These are phyloP conservation scores for Fusarium nematophilum DNA, from an alignment of 2,329 filamentous ascomycete genomes.

Conservation along the genomic window DNA sequence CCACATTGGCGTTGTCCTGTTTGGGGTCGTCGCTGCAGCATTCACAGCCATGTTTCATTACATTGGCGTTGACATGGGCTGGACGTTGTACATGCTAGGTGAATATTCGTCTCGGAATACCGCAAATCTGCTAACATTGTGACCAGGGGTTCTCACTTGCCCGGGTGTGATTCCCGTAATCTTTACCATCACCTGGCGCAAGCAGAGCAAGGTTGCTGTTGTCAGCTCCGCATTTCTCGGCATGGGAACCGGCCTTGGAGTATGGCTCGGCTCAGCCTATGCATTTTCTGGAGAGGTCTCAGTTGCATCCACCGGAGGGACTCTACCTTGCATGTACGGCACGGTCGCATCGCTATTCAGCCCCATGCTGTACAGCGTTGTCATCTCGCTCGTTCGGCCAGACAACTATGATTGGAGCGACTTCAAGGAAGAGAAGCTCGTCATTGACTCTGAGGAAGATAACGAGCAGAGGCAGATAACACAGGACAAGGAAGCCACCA, in stretches of 20 bases:
- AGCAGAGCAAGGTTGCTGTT: constrained; percentile 57
- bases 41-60: constrained; percentile 7
- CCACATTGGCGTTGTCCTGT: background rate
- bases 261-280: constrained; percentile 60
- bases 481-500: background rate
- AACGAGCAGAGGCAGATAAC: background rate
- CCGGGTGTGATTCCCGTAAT: constrained; percentile 61
- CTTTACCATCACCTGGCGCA: constrained; percentile 60
- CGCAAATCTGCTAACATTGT: background rate
- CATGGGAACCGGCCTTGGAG: constrained; percentile 57
- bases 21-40: background rate
- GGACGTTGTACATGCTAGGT: constrained; percentile 21
- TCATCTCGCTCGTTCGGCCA: constrained; percentile 55
- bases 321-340: constrained; percentile 61
- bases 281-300: constrained; percentile 56
- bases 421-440: constrained; percentile 33
- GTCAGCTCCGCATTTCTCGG: constrained; percentile 60
- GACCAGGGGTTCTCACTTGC: constrained; percentile 10
- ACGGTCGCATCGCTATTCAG: constrained; percentile 56
- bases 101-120: background rate
- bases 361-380: constrained; percentile 52
- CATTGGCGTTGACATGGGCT: constrained; percentile 13
- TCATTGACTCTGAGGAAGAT: constrained; percentile 5
- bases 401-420: constrained; percentile 50
- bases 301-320: constrained; percentile 56